A percentile compares a stretch with the other conserved stretches of the same genome.
Evolutionary conservation across 1,139 yeast species (phyloP).

Genomic region (Arxiozyma slooffiae): DNA sequence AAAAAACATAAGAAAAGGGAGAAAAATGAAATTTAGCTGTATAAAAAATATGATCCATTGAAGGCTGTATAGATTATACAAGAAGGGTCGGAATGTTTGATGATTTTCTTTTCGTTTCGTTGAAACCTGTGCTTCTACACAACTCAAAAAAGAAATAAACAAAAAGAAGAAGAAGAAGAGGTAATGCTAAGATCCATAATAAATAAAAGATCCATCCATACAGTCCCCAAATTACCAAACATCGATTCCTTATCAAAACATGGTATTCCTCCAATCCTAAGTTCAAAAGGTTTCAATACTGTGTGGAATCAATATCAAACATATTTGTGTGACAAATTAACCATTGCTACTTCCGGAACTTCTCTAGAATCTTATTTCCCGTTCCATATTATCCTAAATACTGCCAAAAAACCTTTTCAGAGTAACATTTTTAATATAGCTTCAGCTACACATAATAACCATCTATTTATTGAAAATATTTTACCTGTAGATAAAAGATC

Average conservation of each 20-base stretch:
- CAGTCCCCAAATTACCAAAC: conserved; percentile 50
- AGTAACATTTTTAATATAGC: conserved; percentile 78
- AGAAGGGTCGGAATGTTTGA: too few species aligned
- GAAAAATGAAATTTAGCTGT: too few species aligned
- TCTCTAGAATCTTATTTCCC: conserved; percentile 71
- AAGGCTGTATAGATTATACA: too few species aligned
- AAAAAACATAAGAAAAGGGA: too few species aligned
- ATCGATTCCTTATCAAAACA: conserved; percentile 33
- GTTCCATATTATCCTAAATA: conserved; percentile 61
- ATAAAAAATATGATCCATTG: too few species aligned
- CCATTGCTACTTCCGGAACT: conserved; percentile 70
- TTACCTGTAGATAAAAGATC: conserved; percentile 21
- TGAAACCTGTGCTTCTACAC: too few species aligned
- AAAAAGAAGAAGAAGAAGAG: background rate
- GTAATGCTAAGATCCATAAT: conserved; percentile 11
- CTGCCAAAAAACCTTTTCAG: conserved; percentile 60
- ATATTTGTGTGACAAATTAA: conserved; percentile 55
- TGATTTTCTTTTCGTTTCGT: too few species aligned
- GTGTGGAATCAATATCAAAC: conserved; percentile 82
- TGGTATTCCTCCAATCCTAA: conserved; percentile 68
- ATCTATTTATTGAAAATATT: conserved; percentile 71
- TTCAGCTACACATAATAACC: conserved; percentile 88
- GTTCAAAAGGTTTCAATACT: conserved; percentile 54
- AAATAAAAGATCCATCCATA: conserved; percentile 39
- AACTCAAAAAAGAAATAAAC: too few species aligned